Evolutionary conservation across 2,329 filamentous ascomycete species (phyloP), one percentile per base, ranked within the genome.

Genomic region (Pestalotiopsis sp.): DNA sequence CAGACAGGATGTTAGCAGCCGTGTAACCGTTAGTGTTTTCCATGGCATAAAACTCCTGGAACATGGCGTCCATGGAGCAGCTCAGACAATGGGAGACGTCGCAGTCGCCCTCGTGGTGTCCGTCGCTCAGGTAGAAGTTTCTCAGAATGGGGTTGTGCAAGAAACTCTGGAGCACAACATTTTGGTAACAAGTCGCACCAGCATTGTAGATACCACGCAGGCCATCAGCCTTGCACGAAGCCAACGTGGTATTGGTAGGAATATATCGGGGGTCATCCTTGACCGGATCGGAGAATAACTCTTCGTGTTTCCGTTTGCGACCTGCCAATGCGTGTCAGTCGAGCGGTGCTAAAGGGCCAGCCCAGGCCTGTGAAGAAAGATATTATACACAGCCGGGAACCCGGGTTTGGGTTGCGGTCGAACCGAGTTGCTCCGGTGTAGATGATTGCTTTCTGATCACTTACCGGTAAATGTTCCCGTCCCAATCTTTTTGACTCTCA

Each of bases 171-270:
- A 99, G 86, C 62, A 98, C 94, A 38, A 98, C 95, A 75, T 96
- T 97, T 87, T 98, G 95, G 81, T 98, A 99, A 83, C 95, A 99
- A 12, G 96, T 98, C 69, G 97, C 94, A n/a, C 95, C 96, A 79
- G 97, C 95, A 77, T 98, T 99, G 81, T 97, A 98, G 70, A 99
- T 92, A 40, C 95, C 95, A 45, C 96, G 90, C 52, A 98, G 89
- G 11, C 96, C 95, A 73, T 92, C 94, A 20, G 94, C 94, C 68
- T 93, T 90, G 78, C 95, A 98, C 13, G 94, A 92, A 6, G 93
- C 91, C 68, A 90, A 88, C 36, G 88, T 91, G 13, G 94, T 95
- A 77, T 98, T 97, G 70, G 86, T 86, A 56, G 90, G 87, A 72
- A 97, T 91, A 74, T 93, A 94, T 67, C 89, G 86, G 68, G 93